phyloP scores from a whole-genome alignment of 2,329 filamentous ascomycete genomes.

The Epichloe gansuensis region DNA sequence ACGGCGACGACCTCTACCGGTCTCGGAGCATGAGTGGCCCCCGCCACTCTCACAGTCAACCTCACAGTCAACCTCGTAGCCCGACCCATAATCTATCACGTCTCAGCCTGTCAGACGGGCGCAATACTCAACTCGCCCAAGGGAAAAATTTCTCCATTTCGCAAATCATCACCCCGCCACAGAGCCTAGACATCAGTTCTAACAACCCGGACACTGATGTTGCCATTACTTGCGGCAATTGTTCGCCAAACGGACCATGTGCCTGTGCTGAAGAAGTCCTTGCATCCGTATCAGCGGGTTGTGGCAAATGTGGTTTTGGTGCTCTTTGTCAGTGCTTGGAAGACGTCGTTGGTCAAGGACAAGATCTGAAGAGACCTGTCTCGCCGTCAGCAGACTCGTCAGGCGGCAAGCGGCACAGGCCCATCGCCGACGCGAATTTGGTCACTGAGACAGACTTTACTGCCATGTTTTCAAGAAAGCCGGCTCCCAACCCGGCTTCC shows the following conservation, averaged over 20 bases:
- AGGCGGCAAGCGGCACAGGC: conserved; percentile 43
- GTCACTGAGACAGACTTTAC: conserved; percentile 65
- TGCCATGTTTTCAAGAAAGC: conserved; percentile 42
- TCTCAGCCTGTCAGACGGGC: conserved; percentile 16
- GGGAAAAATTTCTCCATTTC: conserved; percentile 39
- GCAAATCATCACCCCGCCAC: conserved; percentile 43
- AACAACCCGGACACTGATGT: conserved; percentile 16
- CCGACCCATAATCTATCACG: conserved; percentile 14
- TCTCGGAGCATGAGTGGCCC: conserved; percentile 15
- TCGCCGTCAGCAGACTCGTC: conserved; percentile 30
- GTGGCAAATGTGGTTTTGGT: conserved; percentile 51
- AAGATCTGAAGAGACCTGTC: conserved; percentile 34
- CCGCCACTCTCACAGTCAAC: conserved; percentile 14
- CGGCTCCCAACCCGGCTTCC: not conserved
- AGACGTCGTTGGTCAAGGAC: conserved; percentile 32
- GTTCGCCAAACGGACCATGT: conserved; percentile 38
- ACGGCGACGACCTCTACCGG: conserved; percentile 17
- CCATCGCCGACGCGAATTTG: conserved; percentile 29
- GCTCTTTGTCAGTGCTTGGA: conserved; percentile 52
- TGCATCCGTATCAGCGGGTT: conserved; percentile 42
- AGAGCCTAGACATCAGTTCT: conserved; percentile 22
- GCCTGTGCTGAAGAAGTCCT: conserved; percentile 47
- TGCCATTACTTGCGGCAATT: conserved; percentile 41
- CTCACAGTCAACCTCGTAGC: conserved; percentile 11
- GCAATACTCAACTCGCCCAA: conserved; percentile 12